These are phyloP conservation scores for Phytophthora gonapodyides DNA, from an alignment of 352 stramenopile species.

Conservation along the genomic window DNA sequence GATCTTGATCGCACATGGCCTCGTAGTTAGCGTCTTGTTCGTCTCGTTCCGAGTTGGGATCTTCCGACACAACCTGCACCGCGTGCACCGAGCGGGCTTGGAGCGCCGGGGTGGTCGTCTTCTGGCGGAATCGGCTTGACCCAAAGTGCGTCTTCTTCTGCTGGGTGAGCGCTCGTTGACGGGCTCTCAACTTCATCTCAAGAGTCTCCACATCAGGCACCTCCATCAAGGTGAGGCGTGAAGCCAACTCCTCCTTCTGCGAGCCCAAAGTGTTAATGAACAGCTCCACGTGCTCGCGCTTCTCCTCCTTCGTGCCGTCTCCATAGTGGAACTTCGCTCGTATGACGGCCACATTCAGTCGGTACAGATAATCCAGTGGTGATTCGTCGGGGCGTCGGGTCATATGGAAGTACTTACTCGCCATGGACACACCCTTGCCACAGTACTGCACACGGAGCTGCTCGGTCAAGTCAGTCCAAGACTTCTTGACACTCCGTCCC, in stretches of 20 bases:
- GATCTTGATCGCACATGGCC: too few species aligned
- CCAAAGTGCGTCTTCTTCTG: slow-evolving; percentile 13
- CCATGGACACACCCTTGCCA: slow-evolving; percentile 20
- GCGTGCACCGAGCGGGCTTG: neutral
- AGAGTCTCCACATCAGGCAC: slow-evolving; percentile 2
- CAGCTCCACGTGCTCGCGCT: slow-evolving; percentile 17
- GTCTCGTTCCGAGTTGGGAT: too few species aligned
- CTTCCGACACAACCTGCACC: too few species aligned
- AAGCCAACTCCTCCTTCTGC: slow-evolving; percentile 1
- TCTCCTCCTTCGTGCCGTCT: neutral
- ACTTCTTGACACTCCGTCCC: neutral
- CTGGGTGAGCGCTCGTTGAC: neutral
- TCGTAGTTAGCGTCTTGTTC: too few species aligned
- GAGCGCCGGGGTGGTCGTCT: neutral
- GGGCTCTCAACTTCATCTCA: slow-evolving; percentile 7
- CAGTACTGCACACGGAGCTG: slow-evolving; percentile 26
- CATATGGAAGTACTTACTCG: slow-evolving; percentile 13
- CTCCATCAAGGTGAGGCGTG: slow-evolving; percentile 3
- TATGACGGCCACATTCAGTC: slow-evolving; percentile 6
- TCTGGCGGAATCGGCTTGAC: slow-evolving; percentile 13
- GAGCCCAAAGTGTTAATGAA: slow-evolving; percentile 11
- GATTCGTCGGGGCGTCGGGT: slow-evolving; percentile 5
- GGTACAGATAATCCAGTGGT: slow-evolving; percentile 17
- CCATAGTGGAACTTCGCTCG: slow-evolving; percentile 5
- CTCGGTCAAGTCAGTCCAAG: slow-evolving; percentile 9